Conservation (phyloP, 2,329 filamentous ascomycete species). For the Aspergillus texensis region DNA sequence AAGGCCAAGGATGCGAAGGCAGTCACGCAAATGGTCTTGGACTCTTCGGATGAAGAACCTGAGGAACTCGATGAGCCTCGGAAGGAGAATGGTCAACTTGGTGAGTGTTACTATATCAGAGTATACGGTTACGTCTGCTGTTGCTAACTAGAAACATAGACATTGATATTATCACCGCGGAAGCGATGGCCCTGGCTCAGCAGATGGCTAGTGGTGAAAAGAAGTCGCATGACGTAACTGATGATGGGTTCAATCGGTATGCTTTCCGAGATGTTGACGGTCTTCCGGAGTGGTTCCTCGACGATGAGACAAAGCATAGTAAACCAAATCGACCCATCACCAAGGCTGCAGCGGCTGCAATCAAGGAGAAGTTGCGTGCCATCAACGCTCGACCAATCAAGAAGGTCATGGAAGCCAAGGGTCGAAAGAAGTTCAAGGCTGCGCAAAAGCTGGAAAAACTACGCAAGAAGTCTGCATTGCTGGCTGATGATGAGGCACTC, state of each 20-base stretch:
- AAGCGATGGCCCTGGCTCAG: conserved; percentile 97
- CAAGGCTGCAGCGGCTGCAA: conserved; percentile 84
- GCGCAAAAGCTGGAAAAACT: conserved; percentile 90
- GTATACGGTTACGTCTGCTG: background rate
- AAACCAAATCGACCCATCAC: conserved; percentile 85
- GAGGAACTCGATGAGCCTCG: conserved; percentile 42
- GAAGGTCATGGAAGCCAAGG: conserved; percentile 96
- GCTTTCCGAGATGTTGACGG: conserved; percentile 89
- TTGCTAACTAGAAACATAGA: conserved; percentile 54
- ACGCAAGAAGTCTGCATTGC: conserved; percentile 91
- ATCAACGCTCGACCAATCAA: conserved; percentile 97
- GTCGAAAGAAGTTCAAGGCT: conserved; percentile 94
- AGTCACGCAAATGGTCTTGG: conserved; percentile 30
- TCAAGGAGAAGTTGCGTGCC: conserved; percentile 91
- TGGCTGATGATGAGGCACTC: conserved; percentile 86
- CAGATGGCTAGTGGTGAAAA: conserved; percentile 85
- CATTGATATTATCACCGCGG: conserved; percentile 98
- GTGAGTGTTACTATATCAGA: conserved; percentile 31
- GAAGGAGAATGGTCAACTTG: conserved; percentile 47
- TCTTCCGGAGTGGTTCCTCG: conserved; percentile 95
- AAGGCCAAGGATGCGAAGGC: conserved; percentile 28
- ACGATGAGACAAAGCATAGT: conserved; percentile 85
- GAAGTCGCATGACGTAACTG: conserved; percentile 75
- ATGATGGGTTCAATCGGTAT: conserved; percentile 92
- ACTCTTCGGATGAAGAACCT: conserved; percentile 40